phyloP scores from a whole-genome alignment of 768 basidiomycete genomes.

The Auricularia cornea region DNA sequence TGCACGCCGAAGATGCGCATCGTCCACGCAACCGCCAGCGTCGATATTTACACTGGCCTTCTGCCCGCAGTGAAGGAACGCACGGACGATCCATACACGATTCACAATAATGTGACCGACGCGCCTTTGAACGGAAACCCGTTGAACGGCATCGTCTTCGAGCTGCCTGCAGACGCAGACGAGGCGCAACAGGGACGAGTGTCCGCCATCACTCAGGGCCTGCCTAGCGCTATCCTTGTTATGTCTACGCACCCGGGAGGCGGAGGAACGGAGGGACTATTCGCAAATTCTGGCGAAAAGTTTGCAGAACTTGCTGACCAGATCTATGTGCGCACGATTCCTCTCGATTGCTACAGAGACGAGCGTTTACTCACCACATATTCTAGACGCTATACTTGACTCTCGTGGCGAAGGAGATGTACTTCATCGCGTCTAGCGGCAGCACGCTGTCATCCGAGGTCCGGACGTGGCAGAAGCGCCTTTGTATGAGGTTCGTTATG shows the following conservation, averaged over 20 bases:
- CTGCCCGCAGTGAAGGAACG: conserved; percentile 31
- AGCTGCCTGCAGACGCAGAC: conserved; percentile 29
- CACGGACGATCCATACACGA: conserved; percentile 32
- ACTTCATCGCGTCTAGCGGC: conserved; percentile 31
- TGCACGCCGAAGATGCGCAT: conserved; percentile 39
- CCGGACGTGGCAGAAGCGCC: conserved; percentile 36
- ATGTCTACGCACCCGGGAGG: conserved; percentile 30
- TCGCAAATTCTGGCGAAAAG: conserved; percentile 19
- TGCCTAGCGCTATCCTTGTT: conserved; percentile 46
- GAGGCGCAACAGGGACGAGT: conserved; percentile 29
- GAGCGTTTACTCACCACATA: not conserved
- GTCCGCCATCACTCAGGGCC: conserved; percentile 38
- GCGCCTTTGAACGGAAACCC: conserved; percentile 36
- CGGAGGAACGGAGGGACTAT: conserved; percentile 31
- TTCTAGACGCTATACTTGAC: conserved; percentile 38
- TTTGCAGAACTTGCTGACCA: conserved; percentile 31
- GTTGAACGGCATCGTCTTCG: conserved; percentile 49
- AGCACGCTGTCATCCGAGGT: conserved; percentile 33
- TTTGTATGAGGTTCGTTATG: conserved; percentile 46
- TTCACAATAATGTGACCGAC: conserved; percentile 37
- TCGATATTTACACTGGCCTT: conserved; percentile 38
- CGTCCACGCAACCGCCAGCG: conserved; percentile 35
- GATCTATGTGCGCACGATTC: conserved; percentile 40
- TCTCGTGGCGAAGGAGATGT: conserved; percentile 42
- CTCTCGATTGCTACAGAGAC: not conserved